A percentile compares a stretch with the other conserved stretches of the same genome.
Evolutionary conservation across 148 eudicot species (phyloP).

Genomic region (Cornus suecica): DNA sequence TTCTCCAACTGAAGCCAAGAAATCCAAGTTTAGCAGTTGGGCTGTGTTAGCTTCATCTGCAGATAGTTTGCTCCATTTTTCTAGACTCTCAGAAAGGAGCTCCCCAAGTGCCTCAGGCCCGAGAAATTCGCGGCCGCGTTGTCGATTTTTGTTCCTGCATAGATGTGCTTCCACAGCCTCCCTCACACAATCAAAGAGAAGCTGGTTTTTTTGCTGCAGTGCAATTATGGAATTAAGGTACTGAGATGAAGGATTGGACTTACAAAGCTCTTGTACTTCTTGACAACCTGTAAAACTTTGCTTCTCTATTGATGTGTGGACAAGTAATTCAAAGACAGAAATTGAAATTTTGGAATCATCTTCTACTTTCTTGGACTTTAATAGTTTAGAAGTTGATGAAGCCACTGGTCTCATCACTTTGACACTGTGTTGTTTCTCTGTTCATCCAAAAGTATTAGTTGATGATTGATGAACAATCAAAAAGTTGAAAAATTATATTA

Average conservation of each 20-base stretch:
- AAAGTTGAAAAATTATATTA: background rate
- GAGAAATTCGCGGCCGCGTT: constrained; percentile 23
- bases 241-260: constrained; percentile 19
- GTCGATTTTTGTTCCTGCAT: constrained; percentile 8
- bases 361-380: background rate
- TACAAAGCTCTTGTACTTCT: background rate
- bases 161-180: constrained; percentile 41
- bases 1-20: constrained; percentile 18
- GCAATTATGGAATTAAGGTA: constrained; percentile 35
- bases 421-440: constrained; percentile 13
- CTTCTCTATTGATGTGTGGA: background rate
- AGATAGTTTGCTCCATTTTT: constrained; percentile 41
- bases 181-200: constrained; percentile 60
- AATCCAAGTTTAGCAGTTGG: constrained; percentile 27
- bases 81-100: constrained; percentile 37
- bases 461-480: background rate
- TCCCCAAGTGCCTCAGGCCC: constrained; percentile 49
- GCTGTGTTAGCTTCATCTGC: constrained; percentile 27
- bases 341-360: background rate
- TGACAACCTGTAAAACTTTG: background rate
- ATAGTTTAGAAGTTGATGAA: background rate
- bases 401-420: background rate
- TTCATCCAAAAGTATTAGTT: background rate
- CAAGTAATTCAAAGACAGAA: constrained; percentile 2
- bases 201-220: constrained; percentile 41